Evolutionary conservation across 805 yeast species (phyloP).

Genomic region (Zygosaccharomyces pseudorouxii): DNA sequence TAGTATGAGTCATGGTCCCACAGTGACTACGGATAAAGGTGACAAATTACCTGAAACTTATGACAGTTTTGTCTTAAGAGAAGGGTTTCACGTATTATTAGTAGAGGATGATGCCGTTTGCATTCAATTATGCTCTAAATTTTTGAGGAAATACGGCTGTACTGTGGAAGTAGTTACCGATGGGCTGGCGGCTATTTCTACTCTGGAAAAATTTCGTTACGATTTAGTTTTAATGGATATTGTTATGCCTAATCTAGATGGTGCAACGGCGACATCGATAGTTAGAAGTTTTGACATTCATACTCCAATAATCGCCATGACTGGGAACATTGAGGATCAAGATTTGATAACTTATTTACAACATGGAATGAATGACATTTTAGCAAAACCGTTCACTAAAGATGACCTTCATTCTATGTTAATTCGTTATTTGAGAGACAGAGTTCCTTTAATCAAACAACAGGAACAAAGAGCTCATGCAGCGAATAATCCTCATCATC

Average conservation of each 20-base stretch:
- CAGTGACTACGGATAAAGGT: slow-evolving; percentile 1
- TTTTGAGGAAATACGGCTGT: slow-evolving; percentile 83
- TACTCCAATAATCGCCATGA: slow-evolving; percentile 93
- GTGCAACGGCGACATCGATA: slow-evolving; percentile 86
- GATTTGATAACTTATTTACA: slow-evolving; percentile 75
- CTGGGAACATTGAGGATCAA: slow-evolving; percentile 80
- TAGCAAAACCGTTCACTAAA: slow-evolving; percentile 91
- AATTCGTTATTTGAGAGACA: slow-evolving; percentile 61
- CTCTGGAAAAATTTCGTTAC: slow-evolving; percentile 63
- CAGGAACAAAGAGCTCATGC: slow-evolving; percentile 10
- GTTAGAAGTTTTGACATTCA: slow-evolving; percentile 77
- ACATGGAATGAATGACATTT: slow-evolving; percentile 87
- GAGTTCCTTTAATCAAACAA: slow-evolving; percentile 37
- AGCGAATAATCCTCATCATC: slow-evolving; percentile 7
- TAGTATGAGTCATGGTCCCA: slow-evolving; percentile 13
- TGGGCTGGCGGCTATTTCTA: slow-evolving; percentile 82
- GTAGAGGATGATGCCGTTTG: slow-evolving; percentile 83
- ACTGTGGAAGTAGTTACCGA: slow-evolving; percentile 89
- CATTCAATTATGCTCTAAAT: slow-evolving; percentile 75
- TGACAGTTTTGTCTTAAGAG: slow-evolving; percentile 23
- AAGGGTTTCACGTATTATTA: slow-evolving; percentile 62
- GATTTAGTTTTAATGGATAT: slow-evolving; percentile 83
- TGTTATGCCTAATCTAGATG: slow-evolving; percentile 83
- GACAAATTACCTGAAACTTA: slow-evolving; percentile 10
- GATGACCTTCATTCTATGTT: slow-evolving; percentile 76